Conservation (phyloP, 306 rosid genomes). For the Cicer pinnatifidum region DNA sequence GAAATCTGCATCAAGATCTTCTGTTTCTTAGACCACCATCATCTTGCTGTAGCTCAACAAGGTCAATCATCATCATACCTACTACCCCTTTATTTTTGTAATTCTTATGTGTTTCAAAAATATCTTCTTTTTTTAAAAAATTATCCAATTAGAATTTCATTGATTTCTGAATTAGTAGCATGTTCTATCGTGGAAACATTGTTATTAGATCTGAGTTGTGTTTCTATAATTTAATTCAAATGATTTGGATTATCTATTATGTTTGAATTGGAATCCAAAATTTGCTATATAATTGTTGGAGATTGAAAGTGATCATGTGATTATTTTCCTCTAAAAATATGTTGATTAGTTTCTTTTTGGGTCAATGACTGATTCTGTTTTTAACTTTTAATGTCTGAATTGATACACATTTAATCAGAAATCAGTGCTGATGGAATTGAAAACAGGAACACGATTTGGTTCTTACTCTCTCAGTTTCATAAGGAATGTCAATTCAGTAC, state of each 20-base stretch:
- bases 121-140: background rate
- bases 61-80: slow-evolving; percentile 45
- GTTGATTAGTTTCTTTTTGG: slow-evolving; percentile 13
- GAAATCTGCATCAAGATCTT: slow-evolving; percentile 64
- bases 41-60: slow-evolving; percentile 63
- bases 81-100: background rate
- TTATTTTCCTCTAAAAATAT: background rate
- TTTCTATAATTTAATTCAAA: slow-evolving; percentile 37
- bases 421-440: background rate
- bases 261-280: slow-evolving; percentile 27
- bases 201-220: slow-evolving; percentile 28
- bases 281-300: slow-evolving; percentile 8
- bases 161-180: background rate
- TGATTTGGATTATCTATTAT: background rate
- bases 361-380: slow-evolving; percentile 1
- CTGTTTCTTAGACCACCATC: slow-evolving; percentile 62
- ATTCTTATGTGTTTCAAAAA: slow-evolving; percentile 18
- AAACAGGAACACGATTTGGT: slow-evolving; percentile 15
- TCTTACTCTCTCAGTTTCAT: background rate
- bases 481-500: too few relatives aligned
- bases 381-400: slow-evolving; percentile 12
- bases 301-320: slow-evolving; percentile 26
- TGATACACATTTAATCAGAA: slow-evolving; percentile 19
- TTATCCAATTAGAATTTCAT: background rate
- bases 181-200: background rate